Percentiles rank a stretch among this genome's conserved stretches.
These are phyloP conservation scores for Soucietia sequanensis DNA, from an alignment of 805 yeast genomes.

Conservation along the genomic window DNA sequence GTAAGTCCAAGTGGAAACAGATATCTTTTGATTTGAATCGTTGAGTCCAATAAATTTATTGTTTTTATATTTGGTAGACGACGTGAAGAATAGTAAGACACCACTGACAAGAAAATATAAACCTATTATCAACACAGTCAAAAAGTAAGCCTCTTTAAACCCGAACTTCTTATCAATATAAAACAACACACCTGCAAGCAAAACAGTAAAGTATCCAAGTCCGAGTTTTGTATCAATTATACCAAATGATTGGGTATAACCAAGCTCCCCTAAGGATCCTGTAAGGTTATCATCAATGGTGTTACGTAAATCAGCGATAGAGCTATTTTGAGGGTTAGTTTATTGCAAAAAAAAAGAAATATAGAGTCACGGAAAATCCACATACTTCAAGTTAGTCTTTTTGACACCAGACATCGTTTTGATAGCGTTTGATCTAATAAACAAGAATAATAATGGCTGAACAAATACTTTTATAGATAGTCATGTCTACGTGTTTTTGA, in stretches of 20 bases:
- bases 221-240: conserved; percentile 47
- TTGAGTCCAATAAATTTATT: conserved; percentile 46
- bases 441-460: no score
- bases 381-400: conserved; percentile 29
- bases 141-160: conserved; percentile 38
- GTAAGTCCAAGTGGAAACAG: conserved; percentile 39
- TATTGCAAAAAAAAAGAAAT: not conserved
- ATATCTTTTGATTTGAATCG: conserved; percentile 30
- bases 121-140: conserved; percentile 34
- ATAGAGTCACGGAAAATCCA: conserved; percentile 4
- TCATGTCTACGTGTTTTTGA: no score
- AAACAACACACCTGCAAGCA: conserved; percentile 45
- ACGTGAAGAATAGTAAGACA: conserved; percentile 31
- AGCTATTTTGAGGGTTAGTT: conserved; percentile 28
- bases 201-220: conserved; percentile 48
- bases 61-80: conserved; percentile 37
- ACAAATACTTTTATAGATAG: no score
- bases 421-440: no score
- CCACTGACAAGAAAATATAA: conserved; percentile 37
- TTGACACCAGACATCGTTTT: conserved; percentile 9
- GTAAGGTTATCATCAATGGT: conserved; percentile 51
- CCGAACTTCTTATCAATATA: conserved; percentile 48
- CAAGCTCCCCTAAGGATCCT: conserved; percentile 39
- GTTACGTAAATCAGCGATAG: conserved; percentile 46
- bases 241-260: conserved; percentile 47